Evolutionary conservation across 2,329 filamentous ascomycete genomes (phyloP), one percentile per base, ranked within the genome.

Genomic region (Lachnellula occidentalis): DNA sequence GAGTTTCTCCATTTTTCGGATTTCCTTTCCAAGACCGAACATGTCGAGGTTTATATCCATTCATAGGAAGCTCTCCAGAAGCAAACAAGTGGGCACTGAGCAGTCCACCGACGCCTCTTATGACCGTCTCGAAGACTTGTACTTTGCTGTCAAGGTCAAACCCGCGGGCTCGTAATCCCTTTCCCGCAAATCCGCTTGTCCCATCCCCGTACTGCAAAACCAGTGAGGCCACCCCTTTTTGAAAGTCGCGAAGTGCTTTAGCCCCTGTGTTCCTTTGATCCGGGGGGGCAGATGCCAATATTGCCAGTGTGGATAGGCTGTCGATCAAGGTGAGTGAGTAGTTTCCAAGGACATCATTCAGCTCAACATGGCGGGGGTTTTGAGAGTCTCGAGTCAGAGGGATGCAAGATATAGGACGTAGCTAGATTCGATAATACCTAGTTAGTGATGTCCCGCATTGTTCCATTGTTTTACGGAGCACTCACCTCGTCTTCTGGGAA

Each of bases 91-190:
- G 94, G 2, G 92, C 91, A 66, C 92, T 96, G 61, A 99, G 74
- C 54, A 99, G 76, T 0, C 94, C 94, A 14, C 94, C 94, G 45
- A 95, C 82, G 15, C 92, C 94, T 55, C 94, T 82, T 63, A 99
- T 99, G 36, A 96, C 92, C 0, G 92, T 97, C 75, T 99, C 94
- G 67, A 99, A 99, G 39, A 99, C 90, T 73, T 99, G 92, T 2
- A 99, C 94, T 72, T 97, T 99, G 74, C 92, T 96, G 72, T 99
- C 92, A 41, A 96, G 76, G 70, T 99, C 90, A 66, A 99, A 99
- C 0, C 91, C 94, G 52, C 84, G 81, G 3, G 85, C 85, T 60
- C 90, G 79, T 54, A 80, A 76, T 3, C 92, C 92, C 66, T 82
- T 78, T 6, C 88, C 90, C 5, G 78, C 78, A 14, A 81, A 76